Percentiles rank a stretch among this genome's conserved stretches.
These are phyloP conservation scores for Amborella trichopoda DNA, from an alignment of 164 flowering plant species.

Conservation along the genomic window DNA sequence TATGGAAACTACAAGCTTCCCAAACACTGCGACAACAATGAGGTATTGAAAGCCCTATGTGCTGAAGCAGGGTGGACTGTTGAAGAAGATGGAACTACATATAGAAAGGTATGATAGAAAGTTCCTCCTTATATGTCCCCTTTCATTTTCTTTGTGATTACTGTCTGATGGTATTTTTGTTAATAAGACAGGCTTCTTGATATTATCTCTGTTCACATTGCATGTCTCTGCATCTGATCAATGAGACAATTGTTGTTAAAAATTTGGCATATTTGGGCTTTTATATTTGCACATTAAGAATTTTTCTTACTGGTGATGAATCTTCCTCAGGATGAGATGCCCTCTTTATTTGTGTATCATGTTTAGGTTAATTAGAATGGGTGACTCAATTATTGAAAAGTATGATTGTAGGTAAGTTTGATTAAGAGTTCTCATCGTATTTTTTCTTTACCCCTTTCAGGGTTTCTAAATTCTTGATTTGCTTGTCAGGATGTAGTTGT, in stretches of 20 bases:
- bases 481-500: too few species aligned
- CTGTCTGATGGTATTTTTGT: background rate
- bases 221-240: background rate
- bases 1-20: slow-evolving; percentile 82
- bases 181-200: background rate
- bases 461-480: too few species aligned
- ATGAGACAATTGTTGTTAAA: background rate
- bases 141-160: background rate
- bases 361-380: too few species aligned
- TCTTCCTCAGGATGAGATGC: too few species aligned
- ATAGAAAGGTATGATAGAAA: slow-evolving; percentile 58
- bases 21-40: slow-evolving; percentile 91
- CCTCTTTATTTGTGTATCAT: too few species aligned
- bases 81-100: slow-evolving; percentile 87
- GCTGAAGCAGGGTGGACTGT: slow-evolving; percentile 90
- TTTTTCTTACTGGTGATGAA: too few species aligned
- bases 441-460: too few species aligned
- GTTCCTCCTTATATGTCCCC: background rate
- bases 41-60: slow-evolving; percentile 84
- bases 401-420: too few species aligned
- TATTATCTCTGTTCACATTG: background rate
- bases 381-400: too few species aligned
- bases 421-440: too few species aligned
- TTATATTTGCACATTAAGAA: background rate
- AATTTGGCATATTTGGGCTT: background rate